Evolutionary conservation across 176 grass and related monocot species (phyloP).

Genomic region (Musa schizocarpa): DNA sequence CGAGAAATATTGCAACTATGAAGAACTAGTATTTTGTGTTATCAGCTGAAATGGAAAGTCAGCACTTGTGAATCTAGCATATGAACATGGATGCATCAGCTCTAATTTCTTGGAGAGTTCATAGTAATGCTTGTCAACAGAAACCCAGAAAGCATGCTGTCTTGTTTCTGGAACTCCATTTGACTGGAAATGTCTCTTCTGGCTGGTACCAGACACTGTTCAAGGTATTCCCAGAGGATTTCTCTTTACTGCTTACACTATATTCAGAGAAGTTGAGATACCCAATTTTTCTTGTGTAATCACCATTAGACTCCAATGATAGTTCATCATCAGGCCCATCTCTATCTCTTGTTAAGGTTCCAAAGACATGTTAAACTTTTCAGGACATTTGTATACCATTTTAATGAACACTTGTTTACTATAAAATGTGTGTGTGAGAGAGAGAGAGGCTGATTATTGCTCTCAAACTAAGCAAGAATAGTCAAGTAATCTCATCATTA

Average conservation of each 20-base stretch:
- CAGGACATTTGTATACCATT: too few relatives aligned
- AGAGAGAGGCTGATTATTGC: too few relatives aligned
- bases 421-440: too few relatives aligned
- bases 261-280: conserved; percentile 43
- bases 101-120: conserved; percentile 24
- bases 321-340: conserved; percentile 34
- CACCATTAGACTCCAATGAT: conserved; percentile 36
- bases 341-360: conserved; percentile 25
- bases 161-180: conserved; percentile 31
- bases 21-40: too few relatives aligned
- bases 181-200: conserved; percentile 41
- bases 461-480: too few relatives aligned
- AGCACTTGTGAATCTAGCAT: too few relatives aligned
- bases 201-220: conserved; percentile 60
- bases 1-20: background rate
- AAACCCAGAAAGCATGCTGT: conserved; percentile 37
- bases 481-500: too few relatives aligned
- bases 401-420: too few relatives aligned
- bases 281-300: conserved; percentile 41
- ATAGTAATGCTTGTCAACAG: conserved; percentile 29
- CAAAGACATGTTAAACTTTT: background rate
- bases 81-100: background rate
- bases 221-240: conserved; percentile 18
- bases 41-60: too few relatives aligned
- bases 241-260: background rate